These are phyloP conservation scores for Chlorella sp. DNA, from an alignment of 139 green algal species.

Conservation along the genomic window DNA sequence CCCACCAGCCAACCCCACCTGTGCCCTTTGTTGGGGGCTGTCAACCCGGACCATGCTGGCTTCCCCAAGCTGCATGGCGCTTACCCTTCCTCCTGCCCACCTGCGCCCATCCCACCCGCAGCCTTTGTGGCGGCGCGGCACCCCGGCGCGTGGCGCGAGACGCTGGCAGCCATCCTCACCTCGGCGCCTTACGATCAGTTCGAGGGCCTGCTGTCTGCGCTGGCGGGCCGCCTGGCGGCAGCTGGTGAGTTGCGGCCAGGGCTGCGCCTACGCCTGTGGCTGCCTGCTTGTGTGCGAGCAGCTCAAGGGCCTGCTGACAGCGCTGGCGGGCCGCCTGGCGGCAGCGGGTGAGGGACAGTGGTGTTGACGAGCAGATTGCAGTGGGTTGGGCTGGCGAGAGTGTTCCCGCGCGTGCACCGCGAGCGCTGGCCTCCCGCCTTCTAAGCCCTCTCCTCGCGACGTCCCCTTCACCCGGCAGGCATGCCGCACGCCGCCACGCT, in stretches of 20 bases:
- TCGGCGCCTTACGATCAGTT: constrained; percentile 77
- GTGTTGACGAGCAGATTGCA: too few relatives aligned
- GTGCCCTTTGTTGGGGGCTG: too few relatives aligned
- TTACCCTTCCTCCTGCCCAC: too few relatives aligned
- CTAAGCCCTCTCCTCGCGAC: background rate
- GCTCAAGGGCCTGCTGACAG: constrained; percentile 69
- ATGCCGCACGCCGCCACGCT: constrained; percentile 86
- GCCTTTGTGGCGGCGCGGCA: constrained; percentile 82
- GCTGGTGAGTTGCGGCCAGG: constrained; percentile 25
- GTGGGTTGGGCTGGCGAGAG: too few relatives aligned
- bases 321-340: constrained; percentile 72
- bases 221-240: constrained; percentile 68
- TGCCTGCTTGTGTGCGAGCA: too few relatives aligned
- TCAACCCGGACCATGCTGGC: background rate
- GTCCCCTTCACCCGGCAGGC: constrained; percentile 32
- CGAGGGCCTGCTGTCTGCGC: constrained; percentile 65
- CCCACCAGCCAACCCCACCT: too few relatives aligned
- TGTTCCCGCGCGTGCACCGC: too few relatives aligned
- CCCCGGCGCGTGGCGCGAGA: constrained; percentile 90
- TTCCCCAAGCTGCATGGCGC: background rate
- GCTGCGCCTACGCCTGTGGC: too few relatives aligned
- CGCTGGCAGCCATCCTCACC: constrained; percentile 92
- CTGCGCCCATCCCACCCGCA: background rate
- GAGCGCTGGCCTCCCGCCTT: too few relatives aligned
- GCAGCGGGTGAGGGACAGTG: constrained; percentile 11